phyloP scores from a whole-genome alignment of 129 eudicot species.

The Pittosporum tobira region DNA sequence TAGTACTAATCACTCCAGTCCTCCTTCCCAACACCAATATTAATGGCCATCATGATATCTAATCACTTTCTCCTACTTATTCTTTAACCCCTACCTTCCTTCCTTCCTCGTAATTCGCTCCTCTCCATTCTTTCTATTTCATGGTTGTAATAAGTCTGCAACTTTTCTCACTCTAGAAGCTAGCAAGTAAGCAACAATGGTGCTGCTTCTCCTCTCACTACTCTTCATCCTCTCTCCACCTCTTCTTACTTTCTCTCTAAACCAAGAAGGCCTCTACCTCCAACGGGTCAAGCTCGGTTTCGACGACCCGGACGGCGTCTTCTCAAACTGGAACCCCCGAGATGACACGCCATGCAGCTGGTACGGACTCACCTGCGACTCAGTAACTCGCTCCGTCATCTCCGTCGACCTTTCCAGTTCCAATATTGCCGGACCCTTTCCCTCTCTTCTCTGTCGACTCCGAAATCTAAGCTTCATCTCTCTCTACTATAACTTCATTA shows the following conservation, averaged over 20 bases:
- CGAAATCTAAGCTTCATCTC: conserved; percentile 37
- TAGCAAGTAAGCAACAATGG: conserved; percentile 20
- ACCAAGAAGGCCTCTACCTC: conserved; percentile 50
- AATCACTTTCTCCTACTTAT: no score
- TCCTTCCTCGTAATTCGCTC: neutral
- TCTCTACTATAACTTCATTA: conserved; percentile 56
- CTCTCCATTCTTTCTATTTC: neutral
- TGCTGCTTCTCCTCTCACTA: conserved; percentile 10
- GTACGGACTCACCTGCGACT: conserved; percentile 54
- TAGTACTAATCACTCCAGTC: no score
- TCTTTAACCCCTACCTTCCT: no score
- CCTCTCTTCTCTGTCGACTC: conserved; percentile 51
- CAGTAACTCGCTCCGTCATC: conserved; percentile 29
- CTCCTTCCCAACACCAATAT: no score
- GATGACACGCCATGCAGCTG: conserved; percentile 53
- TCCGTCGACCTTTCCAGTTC: conserved; percentile 56
- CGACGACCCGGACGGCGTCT: conserved; percentile 60
- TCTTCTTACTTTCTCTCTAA: conserved; percentile 26
- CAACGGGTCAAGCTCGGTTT: conserved; percentile 46
- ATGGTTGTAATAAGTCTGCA: neutral
- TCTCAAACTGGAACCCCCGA: conserved; percentile 43
- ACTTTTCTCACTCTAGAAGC: no score
- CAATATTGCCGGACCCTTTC: conserved; percentile 66
- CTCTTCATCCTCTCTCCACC: conserved; percentile 9
- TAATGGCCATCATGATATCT: no score